These are phyloP conservation scores for Cladosporium sp. DNA, from an alignment of 2,329 filamentous ascomycete genomes.

Conservation along the genomic window DNA sequence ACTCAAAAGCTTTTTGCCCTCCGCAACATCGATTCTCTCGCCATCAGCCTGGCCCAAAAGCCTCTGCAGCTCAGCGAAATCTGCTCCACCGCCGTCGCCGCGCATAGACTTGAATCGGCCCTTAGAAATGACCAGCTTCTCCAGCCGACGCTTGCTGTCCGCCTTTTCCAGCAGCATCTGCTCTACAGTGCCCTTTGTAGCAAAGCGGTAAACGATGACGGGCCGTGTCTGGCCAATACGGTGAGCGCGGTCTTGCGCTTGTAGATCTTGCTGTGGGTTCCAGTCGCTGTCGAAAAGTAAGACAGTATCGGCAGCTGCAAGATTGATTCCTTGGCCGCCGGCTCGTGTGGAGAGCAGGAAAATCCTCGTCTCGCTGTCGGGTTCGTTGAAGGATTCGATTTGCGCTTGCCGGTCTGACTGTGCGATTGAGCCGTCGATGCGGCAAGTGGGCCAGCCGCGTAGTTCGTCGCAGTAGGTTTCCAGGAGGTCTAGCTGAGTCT, in stretches of 20 bases:
- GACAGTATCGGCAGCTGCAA: constrained; percentile 87
- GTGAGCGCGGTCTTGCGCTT: constrained; percentile 93
- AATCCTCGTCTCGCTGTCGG: constrained; percentile 54
- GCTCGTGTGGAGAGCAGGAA: constrained; percentile 90
- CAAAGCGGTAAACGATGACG: constrained; percentile 89
- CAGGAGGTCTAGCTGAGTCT: constrained; percentile 86
- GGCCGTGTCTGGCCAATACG: constrained; percentile 91
- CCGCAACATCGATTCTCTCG: constrained; percentile 57
- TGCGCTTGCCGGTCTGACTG: constrained; percentile 59
- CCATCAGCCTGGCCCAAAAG: constrained; percentile 64
- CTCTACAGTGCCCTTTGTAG: constrained; percentile 90
- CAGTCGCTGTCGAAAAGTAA: constrained; percentile 88
- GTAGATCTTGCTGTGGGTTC: constrained; percentile 96
- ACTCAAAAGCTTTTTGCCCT: constrained; percentile 67
- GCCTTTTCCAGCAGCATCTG: constrained; percentile 83
- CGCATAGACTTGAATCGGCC: constrained; percentile 67
- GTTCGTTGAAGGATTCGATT: constrained; percentile 51
- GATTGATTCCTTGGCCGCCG: constrained; percentile 92
- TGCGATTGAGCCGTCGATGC: constrained; percentile 85
- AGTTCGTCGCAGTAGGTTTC: constrained; percentile 82
- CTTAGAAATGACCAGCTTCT: constrained; percentile 95
- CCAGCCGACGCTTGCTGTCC: constrained; percentile 85
- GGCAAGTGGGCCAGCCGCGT: constrained; percentile 76
- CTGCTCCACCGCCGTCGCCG: constrained; percentile 52
- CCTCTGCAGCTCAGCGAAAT: constrained; percentile 50